Evolutionary conservation across 495 filamentous ascomycete genomes (phyloP).

Genomic region (Tuber aestivum): DNA sequence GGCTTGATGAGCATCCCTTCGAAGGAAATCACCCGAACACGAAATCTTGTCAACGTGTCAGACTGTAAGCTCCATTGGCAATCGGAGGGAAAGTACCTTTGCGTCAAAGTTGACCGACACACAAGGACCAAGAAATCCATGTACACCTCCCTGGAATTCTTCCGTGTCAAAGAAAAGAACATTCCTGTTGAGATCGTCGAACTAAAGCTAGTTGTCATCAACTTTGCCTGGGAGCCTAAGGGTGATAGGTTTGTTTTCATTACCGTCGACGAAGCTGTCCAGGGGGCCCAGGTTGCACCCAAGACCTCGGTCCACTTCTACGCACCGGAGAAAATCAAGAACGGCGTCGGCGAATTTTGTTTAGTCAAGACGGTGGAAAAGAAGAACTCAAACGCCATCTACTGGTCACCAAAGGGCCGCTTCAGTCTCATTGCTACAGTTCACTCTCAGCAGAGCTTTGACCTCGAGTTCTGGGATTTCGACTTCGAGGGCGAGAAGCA

Average conservation of each 20-base stretch:
- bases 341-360: conserved; percentile 83
- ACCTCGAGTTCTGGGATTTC: conserved; percentile 94
- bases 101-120: conserved; percentile 97
- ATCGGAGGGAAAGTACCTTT: conserved; percentile 84
- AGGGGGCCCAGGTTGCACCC: conserved; percentile 74
- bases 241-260: conserved; percentile 95
- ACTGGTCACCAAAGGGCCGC: conserved; percentile 96
- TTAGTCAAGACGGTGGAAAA: conserved; percentile 88
- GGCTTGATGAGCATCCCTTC: conserved; percentile 92
- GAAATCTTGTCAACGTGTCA: conserved; percentile 94
- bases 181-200: conserved; percentile 98
- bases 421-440: conserved; percentile 92
- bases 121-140: conserved; percentile 98
- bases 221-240: conserved; percentile 98
- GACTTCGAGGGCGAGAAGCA: conserved; percentile 85
- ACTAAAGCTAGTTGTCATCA: conserved; percentile 96
- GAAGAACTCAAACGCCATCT: conserved; percentile 98
- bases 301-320: conserved; percentile 95
- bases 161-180: conserved; percentile 91
- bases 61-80: conserved; percentile 98
- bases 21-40: conserved; percentile 83
- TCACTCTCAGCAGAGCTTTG: conserved; percentile 81
- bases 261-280: conserved; percentile 77
- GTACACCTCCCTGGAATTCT: conserved; percentile 95
- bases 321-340: conserved; percentile 87